Percentiles rank a stretch among this genome's conserved stretches.
Evolutionary conservation across 441 rosid species (phyloP).

Genomic region (Rhodomyrtus psidioides): DNA sequence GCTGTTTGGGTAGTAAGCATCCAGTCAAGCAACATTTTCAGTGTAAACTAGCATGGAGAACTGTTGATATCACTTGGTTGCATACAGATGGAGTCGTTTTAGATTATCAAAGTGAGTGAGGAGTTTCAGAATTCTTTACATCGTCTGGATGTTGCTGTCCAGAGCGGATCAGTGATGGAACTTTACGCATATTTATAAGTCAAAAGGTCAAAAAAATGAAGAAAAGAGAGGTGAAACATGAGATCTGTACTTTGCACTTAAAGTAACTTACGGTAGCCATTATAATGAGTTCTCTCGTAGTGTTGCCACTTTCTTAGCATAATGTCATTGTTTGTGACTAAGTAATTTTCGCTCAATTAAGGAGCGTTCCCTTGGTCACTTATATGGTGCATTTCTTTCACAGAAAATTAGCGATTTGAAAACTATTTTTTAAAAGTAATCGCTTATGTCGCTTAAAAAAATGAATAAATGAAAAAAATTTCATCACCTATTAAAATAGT

Average conservation of each 20-base stretch:
- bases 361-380: no score
- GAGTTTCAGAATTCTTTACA: neutral
- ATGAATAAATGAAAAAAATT: no score
- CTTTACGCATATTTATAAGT: no score
- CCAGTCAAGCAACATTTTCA: neutral
- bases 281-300: neutral
- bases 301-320: neutral
- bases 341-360: neutral
- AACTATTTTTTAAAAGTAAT: no score
- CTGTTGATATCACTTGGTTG: neutral
- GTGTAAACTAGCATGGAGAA: neutral
- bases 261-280: accelerated
- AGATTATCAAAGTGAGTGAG: neutral
- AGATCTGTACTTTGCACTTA: neutral
- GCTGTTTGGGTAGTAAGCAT: neutral
- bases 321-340: neutral
- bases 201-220: no score
- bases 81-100: no score
- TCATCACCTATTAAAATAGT: no score
- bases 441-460: no score
- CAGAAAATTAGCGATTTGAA: neutral
- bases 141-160: neutral
- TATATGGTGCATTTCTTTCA: neutral
- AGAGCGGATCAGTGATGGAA: neutral
- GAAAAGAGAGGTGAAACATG: neutral